These are phyloP conservation scores for Tuber microsphaerosporum DNA, from an alignment of 495 filamentous ascomycete genomes.

Conservation along the genomic window DNA sequence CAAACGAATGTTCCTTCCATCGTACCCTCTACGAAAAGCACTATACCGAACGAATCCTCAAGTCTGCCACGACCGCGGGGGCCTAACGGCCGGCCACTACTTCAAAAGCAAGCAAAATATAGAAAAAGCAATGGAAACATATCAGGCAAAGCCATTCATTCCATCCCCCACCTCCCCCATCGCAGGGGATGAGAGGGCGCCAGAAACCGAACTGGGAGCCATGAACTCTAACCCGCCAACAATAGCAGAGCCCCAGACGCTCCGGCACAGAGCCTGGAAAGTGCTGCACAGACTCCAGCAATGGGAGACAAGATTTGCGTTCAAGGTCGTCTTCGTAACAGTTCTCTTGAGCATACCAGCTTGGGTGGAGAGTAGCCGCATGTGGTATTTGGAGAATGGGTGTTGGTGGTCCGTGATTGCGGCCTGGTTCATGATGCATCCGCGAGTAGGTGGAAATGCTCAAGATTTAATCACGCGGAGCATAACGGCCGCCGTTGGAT, in stretches of 20 bases:
- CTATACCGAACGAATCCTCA: slow-evolving; percentile 51
- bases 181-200: slow-evolving; percentile 23
- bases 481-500: slow-evolving; percentile 47
- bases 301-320: slow-evolving; percentile 54
- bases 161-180: slow-evolving; percentile 26
- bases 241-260: slow-evolving; percentile 37
- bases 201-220: slow-evolving; percentile 28
- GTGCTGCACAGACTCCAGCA: slow-evolving; percentile 52
- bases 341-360: slow-evolving; percentile 51
- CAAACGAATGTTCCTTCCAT: slow-evolving; percentile 47
- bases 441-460: slow-evolving; percentile 53
- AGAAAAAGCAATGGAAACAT: slow-evolving; percentile 43
- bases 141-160: slow-evolving; percentile 43
- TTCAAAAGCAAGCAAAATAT: slow-evolving; percentile 50
- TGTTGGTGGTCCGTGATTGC: slow-evolving; percentile 55
- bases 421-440: slow-evolving; percentile 56
- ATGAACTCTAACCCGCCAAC: slow-evolving; percentile 4
- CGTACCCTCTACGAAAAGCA: slow-evolving; percentile 51
- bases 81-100: slow-evolving; percentile 51
- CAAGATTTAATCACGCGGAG: slow-evolving; percentile 51
- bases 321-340: slow-evolving; percentile 51
- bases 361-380: slow-evolving; percentile 45
- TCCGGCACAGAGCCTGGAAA: slow-evolving; percentile 48
- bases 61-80: slow-evolving; percentile 54
- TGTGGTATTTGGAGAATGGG: slow-evolving; percentile 52